phyloP scores from a whole-genome alignment of 208 protist genomes.

The Trypanosoma scelopori region DNA sequence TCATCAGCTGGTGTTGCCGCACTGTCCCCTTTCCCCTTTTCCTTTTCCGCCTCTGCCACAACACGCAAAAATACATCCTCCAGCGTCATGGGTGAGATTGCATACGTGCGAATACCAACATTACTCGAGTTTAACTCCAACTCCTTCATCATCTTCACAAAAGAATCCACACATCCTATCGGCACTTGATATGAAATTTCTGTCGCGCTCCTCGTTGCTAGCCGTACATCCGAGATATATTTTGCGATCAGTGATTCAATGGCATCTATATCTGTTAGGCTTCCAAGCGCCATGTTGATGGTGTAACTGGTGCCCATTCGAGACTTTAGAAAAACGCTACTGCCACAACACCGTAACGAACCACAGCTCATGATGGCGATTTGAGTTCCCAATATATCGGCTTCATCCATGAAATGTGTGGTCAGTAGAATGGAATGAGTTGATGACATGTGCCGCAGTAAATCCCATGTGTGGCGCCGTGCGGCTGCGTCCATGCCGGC shows the following conservation, averaged over 20 bases:
- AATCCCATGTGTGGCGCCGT: constrained; percentile 42
- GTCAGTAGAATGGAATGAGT: constrained; percentile 36
- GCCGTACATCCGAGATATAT: constrained; percentile 26
- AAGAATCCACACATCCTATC: constrained; percentile 12
- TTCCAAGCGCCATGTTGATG: constrained; percentile 40
- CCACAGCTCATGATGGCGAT: constrained; percentile 93
- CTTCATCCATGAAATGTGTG: constrained; percentile 95
- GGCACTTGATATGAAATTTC: constrained; percentile 59
- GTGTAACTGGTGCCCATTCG: constrained; percentile 59
- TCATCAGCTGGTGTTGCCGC: neutral
- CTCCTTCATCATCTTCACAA: constrained; percentile 39
- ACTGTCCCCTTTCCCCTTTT: neutral
- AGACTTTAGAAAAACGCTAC: constrained; percentile 55
- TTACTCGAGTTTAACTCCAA: constrained; percentile 38
- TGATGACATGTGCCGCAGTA: constrained; percentile 23
- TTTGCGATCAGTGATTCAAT: constrained; percentile 20
- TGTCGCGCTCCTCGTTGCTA: constrained; percentile 21
- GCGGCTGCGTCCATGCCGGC: constrained; percentile 47
- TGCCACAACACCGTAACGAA: constrained; percentile 55
- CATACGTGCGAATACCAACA: constrained; percentile 45
- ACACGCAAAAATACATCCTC: constrained; percentile 65
- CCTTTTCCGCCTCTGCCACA: constrained; percentile 26
- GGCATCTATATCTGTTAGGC: constrained; percentile 20
- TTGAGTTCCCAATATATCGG: constrained; percentile 89
- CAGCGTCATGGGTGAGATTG: constrained; percentile 53